Evolutionary conservation across 768 basidiomycete species (phyloP), one percentile per base, ranked within the genome.

Genomic region (Infundibulicybe gibba): DNA sequence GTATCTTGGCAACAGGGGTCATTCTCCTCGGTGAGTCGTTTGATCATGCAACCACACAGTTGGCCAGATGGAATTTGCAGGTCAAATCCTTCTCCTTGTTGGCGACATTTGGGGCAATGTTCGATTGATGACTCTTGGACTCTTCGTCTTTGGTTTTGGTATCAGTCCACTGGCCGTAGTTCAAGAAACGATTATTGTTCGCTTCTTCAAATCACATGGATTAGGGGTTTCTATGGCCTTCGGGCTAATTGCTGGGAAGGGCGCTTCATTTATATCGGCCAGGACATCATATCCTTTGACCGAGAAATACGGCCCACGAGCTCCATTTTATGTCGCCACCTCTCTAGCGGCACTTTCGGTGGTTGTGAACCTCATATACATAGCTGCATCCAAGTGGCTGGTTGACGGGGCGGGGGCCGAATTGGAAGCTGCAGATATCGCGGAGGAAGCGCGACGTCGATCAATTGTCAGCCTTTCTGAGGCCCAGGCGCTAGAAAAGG

Each of bases 141-240:
- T 92, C 48, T 90, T 90, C 54, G 65, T 90, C 37, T 91, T 87
- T 56, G 90, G 90, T 6, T 67, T 91, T 2, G 90, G 89, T 3
- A 72, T 88, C 38, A 84, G 85, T 53, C 90, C 90, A 0, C 69
- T 93, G 5, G 81, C 88, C 1, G 90, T 93, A 6, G 82, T 87
- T 1, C 90, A 87, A 66, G 90, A 92, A 62, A 85, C 85, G 5
- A 90, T 90, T 52, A 87, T 92, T 43, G 85, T 90, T 37, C 83
- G 85, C 19, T 87, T 87, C 67, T 91, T 90, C 70, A 79, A 77
- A 51, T 77, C 81, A 0, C 85, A 83, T 59, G 86, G 86, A 2
- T 70, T 91, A 1, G 90, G 86, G 1, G 69, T 84, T 6, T 85
- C 86, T 1, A 79, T 93, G 67, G 88, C 88, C 0, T 71, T 91